Evolutionary conservation across 805 yeast genomes (phyloP).

Genomic region (Limtongozyma cylindracea): DNA sequence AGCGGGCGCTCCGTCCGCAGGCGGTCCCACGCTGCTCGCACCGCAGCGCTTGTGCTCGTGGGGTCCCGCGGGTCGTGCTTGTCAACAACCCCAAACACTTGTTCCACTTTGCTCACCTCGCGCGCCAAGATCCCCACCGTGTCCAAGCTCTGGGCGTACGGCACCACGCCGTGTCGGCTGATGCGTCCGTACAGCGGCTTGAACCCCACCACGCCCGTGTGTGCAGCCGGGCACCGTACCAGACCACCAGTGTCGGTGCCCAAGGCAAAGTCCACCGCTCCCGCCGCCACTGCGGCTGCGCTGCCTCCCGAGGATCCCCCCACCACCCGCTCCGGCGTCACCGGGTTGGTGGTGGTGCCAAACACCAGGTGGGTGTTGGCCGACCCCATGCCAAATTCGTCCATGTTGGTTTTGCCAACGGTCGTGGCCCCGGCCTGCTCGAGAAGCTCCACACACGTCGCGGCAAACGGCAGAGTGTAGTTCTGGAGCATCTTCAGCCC

Average conservation of each 20-base stretch:
- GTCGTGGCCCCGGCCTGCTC: conserved; percentile 21
- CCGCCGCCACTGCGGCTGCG: conserved; percentile 75
- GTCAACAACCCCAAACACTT: conserved; percentile 32
- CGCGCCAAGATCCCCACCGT: conserved; percentile 70
- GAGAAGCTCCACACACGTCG: conserved; percentile 43
- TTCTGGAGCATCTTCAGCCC: conserved; percentile 35
- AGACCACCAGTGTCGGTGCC: conserved; percentile 99
- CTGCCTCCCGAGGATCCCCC: conserved; percentile 97
- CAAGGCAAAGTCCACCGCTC: conserved; percentile 42
- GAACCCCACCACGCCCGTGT: conserved; percentile 64
- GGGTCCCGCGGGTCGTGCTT: conserved; percentile 54
- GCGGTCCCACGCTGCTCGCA: not conserved
- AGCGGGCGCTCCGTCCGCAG: conserved; percentile 4
- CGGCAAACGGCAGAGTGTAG: conserved; percentile 57
- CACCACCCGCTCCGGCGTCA: conserved; percentile 6
- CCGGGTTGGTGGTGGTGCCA: conserved; percentile 35
- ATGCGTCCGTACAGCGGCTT: conserved; percentile 87
- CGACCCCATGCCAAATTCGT: conserved; percentile 96
- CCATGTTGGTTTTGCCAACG: conserved; percentile 76
- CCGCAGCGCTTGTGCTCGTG: conserved; percentile 12
- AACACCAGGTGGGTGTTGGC: conserved; percentile 25
- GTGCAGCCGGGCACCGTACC: conserved; percentile 76
- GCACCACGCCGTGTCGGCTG: conserved; percentile 76
- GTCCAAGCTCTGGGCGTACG: conserved; percentile 86
- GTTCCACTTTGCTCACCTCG: conserved; percentile 14